Base-by-base conservation (phyloP, 305 asterid species). In the Fraxinus dipetala region DNA sequence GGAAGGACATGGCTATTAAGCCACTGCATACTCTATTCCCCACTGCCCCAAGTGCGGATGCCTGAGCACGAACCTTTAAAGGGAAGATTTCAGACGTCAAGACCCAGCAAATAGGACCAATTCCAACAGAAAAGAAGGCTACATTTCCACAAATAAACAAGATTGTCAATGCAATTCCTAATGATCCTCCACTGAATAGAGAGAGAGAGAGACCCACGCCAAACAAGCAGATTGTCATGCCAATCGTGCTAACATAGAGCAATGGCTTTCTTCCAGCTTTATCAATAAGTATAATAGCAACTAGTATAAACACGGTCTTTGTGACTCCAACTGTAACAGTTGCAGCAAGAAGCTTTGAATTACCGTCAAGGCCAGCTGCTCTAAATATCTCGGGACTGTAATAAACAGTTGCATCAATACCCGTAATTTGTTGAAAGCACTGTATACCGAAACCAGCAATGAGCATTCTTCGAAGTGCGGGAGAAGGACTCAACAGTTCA, bases 41-140 rank as follows among this genome's bases (percentile, higher is more conserved):
- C 13, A 92, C 95, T 0, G 97, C 98, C 72, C 99, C 98, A 4
- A 95, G 92, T 1, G 97, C 97, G 1, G 99, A 92, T 0, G 99
- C 98, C 83, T 94, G 97, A 24, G 97, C 97, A 16, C 99, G 95
- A 70, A 92, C 84, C 86, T 92, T 83, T 31, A 95, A 76, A 1
- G 99, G 99, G 78, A 91, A 95, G 28, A 95, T 95, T 83, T 95
- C 99, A 1, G 98, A 91, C 0, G 99, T 92, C 76, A 95, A 16
- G 36, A 95, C 99, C 99, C 98, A 95, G 77, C 98, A 95, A 65
- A 95, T 91, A 0, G 98, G 99, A 16, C 99, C 99, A 0, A 95
- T 89, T 0, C 99, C 99, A 1, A 95, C 83, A 0, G 99, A 95
- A 76, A 95, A 95, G 85, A 95, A 95, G 0, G 97, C 99, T 4